A percentile compares a stretch with the other conserved stretches of the same genome.
phyloP scores from a whole-genome alignment of 345 rosid genomes.

The Carallia brachiata region DNA sequence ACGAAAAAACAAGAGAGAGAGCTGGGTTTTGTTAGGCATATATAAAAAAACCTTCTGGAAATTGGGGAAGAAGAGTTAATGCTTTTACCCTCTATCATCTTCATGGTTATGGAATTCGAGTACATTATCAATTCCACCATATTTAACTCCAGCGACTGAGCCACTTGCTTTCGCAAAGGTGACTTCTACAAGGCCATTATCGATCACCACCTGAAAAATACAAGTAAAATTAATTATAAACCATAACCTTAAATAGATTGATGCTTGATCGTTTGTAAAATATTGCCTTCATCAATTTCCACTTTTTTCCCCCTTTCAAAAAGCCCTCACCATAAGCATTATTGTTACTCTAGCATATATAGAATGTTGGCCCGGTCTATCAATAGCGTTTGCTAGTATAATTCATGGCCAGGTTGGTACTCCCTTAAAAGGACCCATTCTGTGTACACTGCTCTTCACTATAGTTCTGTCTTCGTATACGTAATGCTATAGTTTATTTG shows the following conservation, averaged over 20 bases:
- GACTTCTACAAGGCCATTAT: conserved; percentile 18
- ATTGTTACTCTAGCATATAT: background rate
- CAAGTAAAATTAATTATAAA: background rate
- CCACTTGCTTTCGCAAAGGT: conserved; percentile 18
- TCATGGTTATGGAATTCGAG: conserved; percentile 11
- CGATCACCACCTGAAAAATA: conserved; percentile 14
- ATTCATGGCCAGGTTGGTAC: no score
- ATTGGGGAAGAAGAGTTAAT: background rate
- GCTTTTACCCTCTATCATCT: conserved; percentile 13
- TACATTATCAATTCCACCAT: conserved; percentile 16
- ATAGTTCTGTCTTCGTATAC: no score
- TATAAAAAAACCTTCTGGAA: no score
- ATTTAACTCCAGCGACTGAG: conserved; percentile 5
- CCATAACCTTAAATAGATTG: no score
- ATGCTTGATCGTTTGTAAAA: no score
- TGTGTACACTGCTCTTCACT: no score
- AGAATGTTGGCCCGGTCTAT: background rate
- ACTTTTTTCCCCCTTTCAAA: background rate
- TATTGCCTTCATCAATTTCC: no score
- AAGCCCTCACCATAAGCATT: background rate
- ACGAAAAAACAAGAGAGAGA: no score
- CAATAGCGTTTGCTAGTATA: no score
- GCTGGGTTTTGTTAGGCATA: background rate
- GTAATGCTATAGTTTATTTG: no score
- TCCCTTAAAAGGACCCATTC: no score